phyloP scores from a whole-genome alignment of 2,329 filamentous ascomycete genomes.

The Epichloe festucae region DNA sequence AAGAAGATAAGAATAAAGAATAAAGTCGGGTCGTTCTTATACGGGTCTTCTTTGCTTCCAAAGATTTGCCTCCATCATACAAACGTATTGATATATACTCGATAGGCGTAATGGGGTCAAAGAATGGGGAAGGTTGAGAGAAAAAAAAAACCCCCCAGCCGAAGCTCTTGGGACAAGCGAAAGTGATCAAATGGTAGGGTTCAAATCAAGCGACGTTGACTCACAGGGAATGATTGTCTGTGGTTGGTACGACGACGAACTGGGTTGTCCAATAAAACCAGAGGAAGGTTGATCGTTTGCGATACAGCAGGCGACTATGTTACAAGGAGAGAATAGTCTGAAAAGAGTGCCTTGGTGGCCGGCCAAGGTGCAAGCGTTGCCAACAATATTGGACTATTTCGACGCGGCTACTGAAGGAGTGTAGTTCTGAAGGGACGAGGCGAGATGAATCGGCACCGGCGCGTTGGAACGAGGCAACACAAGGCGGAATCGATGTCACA shows the following conservation, averaged over 20 bases:
- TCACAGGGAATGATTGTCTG: conserved; percentile 18
- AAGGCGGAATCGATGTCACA: conserved; percentile 17
- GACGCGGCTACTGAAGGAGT: conserved; percentile 15
- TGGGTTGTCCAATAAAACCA: conserved; percentile 1
- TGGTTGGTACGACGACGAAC: conserved; percentile 17
- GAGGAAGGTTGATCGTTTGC: not conserved
- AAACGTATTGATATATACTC: not conserved
- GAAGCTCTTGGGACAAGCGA: conserved; percentile 8
- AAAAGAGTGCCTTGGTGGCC: conserved; percentile 18
- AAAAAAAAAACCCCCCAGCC: not conserved
- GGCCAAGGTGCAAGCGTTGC: conserved; percentile 19
- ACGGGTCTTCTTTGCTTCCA: not conserved
- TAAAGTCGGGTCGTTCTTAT: not conserved
- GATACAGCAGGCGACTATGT: conserved; percentile 7
- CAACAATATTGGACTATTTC: conserved; percentile 23
- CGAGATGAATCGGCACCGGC: conserved; percentile 21
- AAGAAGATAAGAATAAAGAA: not conserved
- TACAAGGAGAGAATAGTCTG: conserved; percentile 10
- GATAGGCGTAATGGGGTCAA: not conserved
- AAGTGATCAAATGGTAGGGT: not conserved
- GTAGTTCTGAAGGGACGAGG: conserved; percentile 17
- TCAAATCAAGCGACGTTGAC: conserved; percentile 20
- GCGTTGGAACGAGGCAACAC: conserved; percentile 20
- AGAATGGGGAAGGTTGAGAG: not conserved
- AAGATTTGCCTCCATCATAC: not conserved